Base-by-base conservation (phyloP, 768 basidiomycete genomes). In the Tricholoma bakamatsutake region DNA sequence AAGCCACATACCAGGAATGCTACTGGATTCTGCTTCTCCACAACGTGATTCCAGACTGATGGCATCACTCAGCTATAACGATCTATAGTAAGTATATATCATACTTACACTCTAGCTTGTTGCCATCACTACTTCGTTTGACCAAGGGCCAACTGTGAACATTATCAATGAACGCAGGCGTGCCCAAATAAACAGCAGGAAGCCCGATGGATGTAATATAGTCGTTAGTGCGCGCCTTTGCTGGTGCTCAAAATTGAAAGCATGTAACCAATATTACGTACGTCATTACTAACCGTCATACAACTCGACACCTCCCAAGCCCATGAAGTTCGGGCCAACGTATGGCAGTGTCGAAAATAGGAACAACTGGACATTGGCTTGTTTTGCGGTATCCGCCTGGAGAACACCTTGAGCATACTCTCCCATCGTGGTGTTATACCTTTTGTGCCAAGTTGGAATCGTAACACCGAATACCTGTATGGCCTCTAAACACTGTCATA, bases 261-360 rank as follows among this genome's bases (percentile, higher is more conserved):
- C 45, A n/a, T 11, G 15, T 27, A 35, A 30, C 24, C 28, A 61
- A 17, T 24, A 24, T 24, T 24, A 24, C 3, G 21, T 24, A 24
- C 3, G 21, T 24, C 21, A 24, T 24, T 24, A 24, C 21, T 24
- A 24, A 24, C 21, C 21, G 21, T 24, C 21, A 24, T 24, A 24
- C 21, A 61, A 54, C 28, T 58, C 57, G 6, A 61, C 54, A 3
- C 60, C 60, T n/a, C 57, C 54, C n/a, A 61, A 53, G 34, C 54
- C 60, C 60, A 61, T 61, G 35, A 53, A 58, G 6, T 58, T 57
- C 24, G 54, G 57, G 17, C 60, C 57, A 21, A 61, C 54, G 24
- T 61, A 61, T n/a, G 60, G 57, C 28, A 61, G 37, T 18, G 52
- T 61, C 27, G 57, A 61, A 47, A 61, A 61, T 15, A 58, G 39